Conservation (phyloP, 2,329 filamentous ascomycete genomes). For the Thyridium curvatum region DNA sequence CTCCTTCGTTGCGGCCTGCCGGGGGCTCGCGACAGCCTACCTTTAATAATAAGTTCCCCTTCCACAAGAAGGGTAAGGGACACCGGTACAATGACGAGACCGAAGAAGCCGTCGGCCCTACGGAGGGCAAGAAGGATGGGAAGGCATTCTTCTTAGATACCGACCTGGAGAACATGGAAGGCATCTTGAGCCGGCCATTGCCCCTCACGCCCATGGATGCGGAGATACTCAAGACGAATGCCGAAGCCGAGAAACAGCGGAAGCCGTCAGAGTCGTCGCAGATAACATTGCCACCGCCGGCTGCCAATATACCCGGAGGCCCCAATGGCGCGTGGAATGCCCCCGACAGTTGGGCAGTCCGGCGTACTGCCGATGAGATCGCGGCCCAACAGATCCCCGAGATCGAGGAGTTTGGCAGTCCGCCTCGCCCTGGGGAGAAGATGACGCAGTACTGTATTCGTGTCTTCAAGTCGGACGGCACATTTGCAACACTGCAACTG, state of each 20-base stretch:
- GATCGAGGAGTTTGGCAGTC: conserved; percentile 60
- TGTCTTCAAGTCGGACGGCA: conserved; percentile 88
- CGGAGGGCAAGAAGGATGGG: conserved; percentile 56
- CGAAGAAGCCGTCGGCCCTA: conserved; percentile 55
- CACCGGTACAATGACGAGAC: conserved; percentile 41
- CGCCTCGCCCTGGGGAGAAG: conserved; percentile 68
- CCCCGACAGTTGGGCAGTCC: conserved; percentile 94
- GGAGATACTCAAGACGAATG: conserved; percentile 33
- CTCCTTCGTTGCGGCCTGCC: conserved; percentile 13
- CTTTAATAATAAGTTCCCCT: conserved; percentile 58
- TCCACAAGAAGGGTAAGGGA: conserved; percentile 49
- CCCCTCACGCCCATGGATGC: conserved; percentile 67
- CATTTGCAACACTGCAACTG: conserved; percentile 87
- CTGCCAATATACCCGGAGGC: conserved; percentile 12
- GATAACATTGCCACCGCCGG: no score
- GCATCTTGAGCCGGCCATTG: conserved; percentile 69
- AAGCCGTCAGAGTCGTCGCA: no score
- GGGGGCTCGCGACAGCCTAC: conserved; percentile 36
- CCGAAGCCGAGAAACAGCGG: conserved; percentile 32
- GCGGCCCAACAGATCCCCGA: conserved; percentile 48
- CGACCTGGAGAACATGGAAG: conserved; percentile 84
- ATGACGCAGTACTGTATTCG: conserved; percentile 81
- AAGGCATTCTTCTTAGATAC: conserved; percentile 76
- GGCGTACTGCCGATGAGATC: conserved; percentile 62
- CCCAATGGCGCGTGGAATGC: conserved; percentile 74